These are phyloP conservation scores for Pittosporum tobira DNA, from an alignment of 129 eudicot genomes.

Conservation along the genomic window DNA sequence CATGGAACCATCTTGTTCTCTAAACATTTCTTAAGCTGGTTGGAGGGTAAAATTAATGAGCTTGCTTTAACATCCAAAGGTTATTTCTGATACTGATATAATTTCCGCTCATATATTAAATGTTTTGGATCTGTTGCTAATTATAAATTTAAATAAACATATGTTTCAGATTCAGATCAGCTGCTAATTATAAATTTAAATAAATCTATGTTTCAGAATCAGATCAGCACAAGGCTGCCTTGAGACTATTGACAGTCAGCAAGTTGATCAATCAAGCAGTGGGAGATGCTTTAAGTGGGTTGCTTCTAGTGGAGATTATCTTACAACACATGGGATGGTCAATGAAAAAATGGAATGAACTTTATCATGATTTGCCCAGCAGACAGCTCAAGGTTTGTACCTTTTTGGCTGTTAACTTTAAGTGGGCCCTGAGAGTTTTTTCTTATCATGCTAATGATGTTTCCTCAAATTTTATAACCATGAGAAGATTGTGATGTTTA, in stretches of 20 bases:
- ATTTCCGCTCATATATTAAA: not conserved
- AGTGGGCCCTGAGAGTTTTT: too few relatives aligned
- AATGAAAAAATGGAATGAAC: slow-evolving; percentile 55
- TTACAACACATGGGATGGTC: slow-evolving; percentile 75
- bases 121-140: not conserved
- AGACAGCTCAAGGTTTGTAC: slow-evolving; percentile 76
- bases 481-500: not conserved
- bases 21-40: slow-evolving; percentile 38
- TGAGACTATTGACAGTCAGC: slow-evolving; percentile 64
- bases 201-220: slow-evolving; percentile 32
- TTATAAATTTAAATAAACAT: slow-evolving; percentile 6
- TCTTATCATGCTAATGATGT: too few relatives aligned
- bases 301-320: slow-evolving; percentile 76
- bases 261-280: slow-evolving; percentile 79
- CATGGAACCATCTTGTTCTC: slow-evolving; percentile 92
- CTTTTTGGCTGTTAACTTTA: too few relatives aligned
- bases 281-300: slow-evolving; percentile 80
- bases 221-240: slow-evolving; percentile 64
- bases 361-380: slow-evolving; percentile 78
- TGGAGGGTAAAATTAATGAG: slow-evolving; percentile 37
- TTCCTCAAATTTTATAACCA: not conserved
- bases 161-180: too few relatives aligned
- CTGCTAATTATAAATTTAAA: too few relatives aligned
- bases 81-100: slow-evolving; percentile 13
- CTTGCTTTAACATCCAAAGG: slow-evolving; percentile 42